A percentile compares a stretch with the other conserved stretches of the same genome.
phyloP scores from a whole-genome alignment of 108 stramenopile genomes.

The Mediolabrus comicus region DNA sequence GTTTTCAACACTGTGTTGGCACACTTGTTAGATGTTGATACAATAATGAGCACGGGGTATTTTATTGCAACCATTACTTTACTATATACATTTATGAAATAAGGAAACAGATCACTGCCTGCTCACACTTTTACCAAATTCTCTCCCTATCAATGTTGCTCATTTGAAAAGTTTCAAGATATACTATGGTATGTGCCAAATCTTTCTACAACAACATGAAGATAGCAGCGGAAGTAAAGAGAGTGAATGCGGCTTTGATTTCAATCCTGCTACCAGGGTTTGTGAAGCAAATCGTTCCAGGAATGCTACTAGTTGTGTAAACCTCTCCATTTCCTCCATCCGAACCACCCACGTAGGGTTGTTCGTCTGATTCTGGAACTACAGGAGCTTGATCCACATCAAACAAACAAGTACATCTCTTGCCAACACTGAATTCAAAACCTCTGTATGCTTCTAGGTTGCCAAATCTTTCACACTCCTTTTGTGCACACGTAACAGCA shows the following conservation, averaged over 20 bases:
- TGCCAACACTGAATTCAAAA: conserved; percentile 38
- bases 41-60: too few species aligned
- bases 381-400: conserved; percentile 27
- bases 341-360: conserved; percentile 30
- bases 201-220: not conserved
- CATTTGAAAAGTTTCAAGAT: not conserved
- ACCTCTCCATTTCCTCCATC: conserved; percentile 20
- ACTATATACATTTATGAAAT: too few species aligned
- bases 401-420: conserved; percentile 41
- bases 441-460: conserved; percentile 26
- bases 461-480: conserved; percentile 28
- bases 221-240: not conserved
- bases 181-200: not conserved
- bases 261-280: not conserved
- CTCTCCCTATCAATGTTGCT: not conserved
- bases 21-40: too few species aligned
- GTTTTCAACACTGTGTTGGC: too few species aligned
- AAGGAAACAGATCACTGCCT: too few species aligned
- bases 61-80: too few species aligned
- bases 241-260: not conserved
- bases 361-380: not conserved
- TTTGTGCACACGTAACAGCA: conserved; percentile 18
- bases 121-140: too few species aligned
- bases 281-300: conserved; percentile 22
- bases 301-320: conserved; percentile 16